A percentile compares a stretch with the other conserved stretches of the same genome.
These are phyloP conservation scores for Oxytropis ochrocephala DNA, from an alignment of 306 rosid genomes.

Conservation along the genomic window DNA sequence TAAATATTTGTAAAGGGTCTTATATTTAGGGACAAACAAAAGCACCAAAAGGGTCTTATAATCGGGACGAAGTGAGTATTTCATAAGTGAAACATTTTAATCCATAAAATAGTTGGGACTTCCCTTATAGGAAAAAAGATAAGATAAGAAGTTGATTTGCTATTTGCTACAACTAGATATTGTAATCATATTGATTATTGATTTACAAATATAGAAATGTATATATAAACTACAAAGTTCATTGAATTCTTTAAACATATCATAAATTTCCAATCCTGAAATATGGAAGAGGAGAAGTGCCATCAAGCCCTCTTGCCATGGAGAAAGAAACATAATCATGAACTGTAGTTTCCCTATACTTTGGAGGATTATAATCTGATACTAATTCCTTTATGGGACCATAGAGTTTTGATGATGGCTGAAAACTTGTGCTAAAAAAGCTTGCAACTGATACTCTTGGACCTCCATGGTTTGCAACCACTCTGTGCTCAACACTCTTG, in stretches of 20 bases:
- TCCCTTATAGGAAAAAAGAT: no score
- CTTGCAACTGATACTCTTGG: slow-evolving; percentile 27
- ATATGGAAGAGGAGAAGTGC: slow-evolving; percentile 23
- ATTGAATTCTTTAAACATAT: neutral
- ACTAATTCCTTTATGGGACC: slow-evolving; percentile 28
- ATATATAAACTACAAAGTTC: neutral
- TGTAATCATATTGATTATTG: no score
- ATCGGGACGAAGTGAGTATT: no score
- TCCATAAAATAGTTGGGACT: no score
- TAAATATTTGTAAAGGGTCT: no score
- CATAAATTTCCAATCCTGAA: neutral
- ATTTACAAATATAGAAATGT: no score
- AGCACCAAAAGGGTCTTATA: no score
- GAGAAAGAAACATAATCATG: slow-evolving; percentile 3
- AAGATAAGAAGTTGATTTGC: no score
- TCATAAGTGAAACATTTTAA: no score
- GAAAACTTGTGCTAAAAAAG: slow-evolving; percentile 24
- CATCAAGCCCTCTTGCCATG: slow-evolving; percentile 18
- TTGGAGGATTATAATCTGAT: slow-evolving; percentile 30
- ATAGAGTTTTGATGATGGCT: slow-evolving; percentile 29
- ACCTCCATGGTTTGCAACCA: slow-evolving; percentile 16
- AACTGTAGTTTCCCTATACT: slow-evolving; percentile 25
- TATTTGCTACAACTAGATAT: no score
- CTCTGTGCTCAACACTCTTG: slow-evolving; percentile 34
- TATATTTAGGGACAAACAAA: no score